These are phyloP conservation scores for Suillus alpinus DNA, from an alignment of 768 basidiomycete species.

Conservation along the genomic window DNA sequence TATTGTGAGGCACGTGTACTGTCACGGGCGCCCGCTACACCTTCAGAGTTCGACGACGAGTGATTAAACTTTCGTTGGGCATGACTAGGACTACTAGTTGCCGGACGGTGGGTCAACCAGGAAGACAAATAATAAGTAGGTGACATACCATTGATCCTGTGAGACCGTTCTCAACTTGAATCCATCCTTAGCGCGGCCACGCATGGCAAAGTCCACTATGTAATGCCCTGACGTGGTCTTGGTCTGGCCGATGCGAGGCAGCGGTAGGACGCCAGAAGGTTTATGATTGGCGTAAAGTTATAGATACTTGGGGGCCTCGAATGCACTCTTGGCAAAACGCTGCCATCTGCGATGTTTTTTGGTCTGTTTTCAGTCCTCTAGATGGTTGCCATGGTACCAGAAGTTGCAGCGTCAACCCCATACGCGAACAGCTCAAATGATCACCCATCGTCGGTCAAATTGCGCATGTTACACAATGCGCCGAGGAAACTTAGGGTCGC, in stretches of 20 bases:
- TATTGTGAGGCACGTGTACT: neutral
- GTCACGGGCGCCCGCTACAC: neutral
- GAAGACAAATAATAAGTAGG: neutral
- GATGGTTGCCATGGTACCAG: neutral
- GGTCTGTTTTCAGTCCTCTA: no score
- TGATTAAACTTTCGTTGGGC: neutral
- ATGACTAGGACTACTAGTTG: neutral
- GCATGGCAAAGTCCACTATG: neutral
- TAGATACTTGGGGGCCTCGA: no score
- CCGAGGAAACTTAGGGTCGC: neutral
- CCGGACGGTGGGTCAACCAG: neutral
- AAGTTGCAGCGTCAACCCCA: neutral
- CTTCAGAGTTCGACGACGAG: neutral
- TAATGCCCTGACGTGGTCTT: neutral
- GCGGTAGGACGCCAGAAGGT: neutral
- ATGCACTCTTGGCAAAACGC: no score
- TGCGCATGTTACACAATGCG: neutral
- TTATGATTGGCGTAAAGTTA: neutral
- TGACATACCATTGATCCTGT: neutral
- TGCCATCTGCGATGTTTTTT: no score
- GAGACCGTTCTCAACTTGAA: neutral
- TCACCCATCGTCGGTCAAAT: neutral
- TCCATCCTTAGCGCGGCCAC: neutral
- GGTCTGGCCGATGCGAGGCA: neutral
- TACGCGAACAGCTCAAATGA: neutral